A percentile compares a stretch with the other conserved stretches of the same genome.
Evolutionary conservation across 495 filamentous ascomycete species (phyloP).

Genomic region (Penicillium canescens): DNA sequence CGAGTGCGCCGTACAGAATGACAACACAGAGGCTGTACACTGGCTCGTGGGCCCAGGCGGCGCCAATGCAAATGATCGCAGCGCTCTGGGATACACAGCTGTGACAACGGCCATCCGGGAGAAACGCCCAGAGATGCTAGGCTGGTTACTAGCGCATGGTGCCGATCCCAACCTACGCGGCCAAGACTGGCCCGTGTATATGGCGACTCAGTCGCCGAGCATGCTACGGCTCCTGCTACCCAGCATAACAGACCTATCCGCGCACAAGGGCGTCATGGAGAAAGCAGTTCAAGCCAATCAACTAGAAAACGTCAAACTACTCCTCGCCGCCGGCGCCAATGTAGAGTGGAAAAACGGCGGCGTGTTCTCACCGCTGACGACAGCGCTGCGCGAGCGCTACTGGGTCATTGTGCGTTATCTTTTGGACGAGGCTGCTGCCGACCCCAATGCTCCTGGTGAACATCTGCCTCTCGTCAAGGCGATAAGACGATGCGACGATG

Average conservation of each 20-base stretch:
- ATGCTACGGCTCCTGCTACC: slow-evolving; percentile 49
- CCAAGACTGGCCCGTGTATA: slow-evolving; percentile 56
- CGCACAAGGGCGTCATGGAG: slow-evolving; percentile 56
- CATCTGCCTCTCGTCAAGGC: slow-evolving; percentile 57
- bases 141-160: slow-evolving; percentile 48
- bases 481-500: slow-evolving; percentile 42
- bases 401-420: slow-evolving; percentile 50
- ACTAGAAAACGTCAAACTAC: slow-evolving; percentile 23
- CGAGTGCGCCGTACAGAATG: slow-evolving; percentile 53
- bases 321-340: slow-evolving; percentile 22
- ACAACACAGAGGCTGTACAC: slow-evolving; percentile 46
- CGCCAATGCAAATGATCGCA: slow-evolving; percentile 50
- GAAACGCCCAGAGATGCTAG: slow-evolving; percentile 44
- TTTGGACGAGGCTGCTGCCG: slow-evolving; percentile 49
- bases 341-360: slow-evolving; percentile 59
- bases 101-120: slow-evolving; percentile 56
- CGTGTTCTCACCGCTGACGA: slow-evolving; percentile 56
- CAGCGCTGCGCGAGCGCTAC: slow-evolving; percentile 52
- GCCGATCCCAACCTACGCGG: slow-evolving; percentile 53
- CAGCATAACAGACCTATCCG: slow-evolving; percentile 39
- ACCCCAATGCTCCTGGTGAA: slow-evolving; percentile 54
- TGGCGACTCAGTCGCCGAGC: slow-evolving; percentile 48
- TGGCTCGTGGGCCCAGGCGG: slow-evolving; percentile 48
- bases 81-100: slow-evolving; percentile 44
- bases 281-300: slow-evolving; percentile 52